phyloP scores from a whole-genome alignment of 345 rosid species.

The Acer campestre region DNA sequence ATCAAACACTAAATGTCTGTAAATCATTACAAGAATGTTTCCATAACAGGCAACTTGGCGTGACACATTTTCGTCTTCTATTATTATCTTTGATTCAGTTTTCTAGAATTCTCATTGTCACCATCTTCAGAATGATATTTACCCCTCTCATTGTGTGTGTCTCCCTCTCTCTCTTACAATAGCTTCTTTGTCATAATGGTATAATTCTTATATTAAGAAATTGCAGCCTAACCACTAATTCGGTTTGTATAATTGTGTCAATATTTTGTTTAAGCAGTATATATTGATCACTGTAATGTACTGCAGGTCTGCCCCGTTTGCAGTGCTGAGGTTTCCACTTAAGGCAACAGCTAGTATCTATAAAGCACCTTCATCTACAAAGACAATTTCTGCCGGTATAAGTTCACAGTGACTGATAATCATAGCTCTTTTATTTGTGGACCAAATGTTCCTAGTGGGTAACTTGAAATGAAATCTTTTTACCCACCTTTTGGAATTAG shows the following conservation, averaged over 20 bases:
- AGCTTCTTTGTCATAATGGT: background rate
- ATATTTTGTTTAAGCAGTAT: background rate
- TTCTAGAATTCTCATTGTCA: constrained; percentile 1
- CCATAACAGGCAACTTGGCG: background rate
- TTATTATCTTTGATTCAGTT: background rate
- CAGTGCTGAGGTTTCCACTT: constrained; percentile 70
- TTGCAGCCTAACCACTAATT: background rate
- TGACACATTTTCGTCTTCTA: background rate
- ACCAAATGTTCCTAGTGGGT: constrained; percentile 4
- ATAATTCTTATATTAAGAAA: background rate
- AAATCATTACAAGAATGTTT: background rate
- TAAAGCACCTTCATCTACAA: constrained; percentile 4
- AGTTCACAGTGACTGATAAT: background rate
- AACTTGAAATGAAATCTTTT: constrained; percentile 13
- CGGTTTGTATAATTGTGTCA: background rate
- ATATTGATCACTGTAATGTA: background rate
- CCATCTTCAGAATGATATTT: background rate
- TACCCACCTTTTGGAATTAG: background rate
- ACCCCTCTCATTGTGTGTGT: background rate
- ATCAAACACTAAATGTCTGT: background rate
- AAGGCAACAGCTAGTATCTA: constrained; percentile 52
- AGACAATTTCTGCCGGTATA: background rate
- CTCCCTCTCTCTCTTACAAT: background rate
- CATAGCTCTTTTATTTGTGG: constrained; percentile 15
- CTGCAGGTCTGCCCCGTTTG: constrained; percentile 93